Base-by-base conservation (phyloP, 352 stramenopile genomes). In the Hyaloperonospora arabidopsidis region DNA sequence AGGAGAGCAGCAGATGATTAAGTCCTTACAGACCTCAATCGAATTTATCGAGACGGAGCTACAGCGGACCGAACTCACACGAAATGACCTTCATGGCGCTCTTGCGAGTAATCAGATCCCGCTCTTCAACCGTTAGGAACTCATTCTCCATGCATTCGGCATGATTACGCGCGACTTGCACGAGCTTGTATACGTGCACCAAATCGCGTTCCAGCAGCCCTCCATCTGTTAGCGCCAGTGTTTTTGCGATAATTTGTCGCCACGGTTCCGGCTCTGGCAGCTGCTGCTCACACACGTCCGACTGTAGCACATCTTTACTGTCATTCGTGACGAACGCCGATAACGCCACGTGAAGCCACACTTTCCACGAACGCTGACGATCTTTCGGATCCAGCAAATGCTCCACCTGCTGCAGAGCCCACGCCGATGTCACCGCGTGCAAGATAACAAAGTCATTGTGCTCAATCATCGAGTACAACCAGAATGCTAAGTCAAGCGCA, bases 171-270 rank as follows among this genome's bases (percentile, higher is more conserved):
- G 65, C 73, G 28, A 83, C 71, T 52, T 84, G 76, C 39, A 86
- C 73, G 12, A 86, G 43, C 50, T 86, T 86, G 67, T 84, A 84
- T 2, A 65, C 63, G 39, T 86, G 76, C 18, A 61, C 63, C 25
- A 70, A 47, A 53, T 70, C 63, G 21, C 58, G 50, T 45, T 67
- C 58, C 5, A 61, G 28, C 25, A 67, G 18, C 0, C 62, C 62
- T 59, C 68, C 65, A 25, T 86, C 73, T 6, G 65, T 54, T 23
- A 74, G 50, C 1, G 45, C 61, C 38, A 84, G 49, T 4, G 70
- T 71, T 18, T 64, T 65, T 0, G 59, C 54, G 6, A 81, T 23
- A n/a, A 83, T 76, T 40, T 67, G 61, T 6, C 59, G 51, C 76
- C 76, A 86, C n/a, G 52, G 56, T 8, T 65, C 49, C n/a, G 79